phyloP scores from a whole-genome alignment of 768 basidiomycete species.

The Boletus patriciae region DNA sequence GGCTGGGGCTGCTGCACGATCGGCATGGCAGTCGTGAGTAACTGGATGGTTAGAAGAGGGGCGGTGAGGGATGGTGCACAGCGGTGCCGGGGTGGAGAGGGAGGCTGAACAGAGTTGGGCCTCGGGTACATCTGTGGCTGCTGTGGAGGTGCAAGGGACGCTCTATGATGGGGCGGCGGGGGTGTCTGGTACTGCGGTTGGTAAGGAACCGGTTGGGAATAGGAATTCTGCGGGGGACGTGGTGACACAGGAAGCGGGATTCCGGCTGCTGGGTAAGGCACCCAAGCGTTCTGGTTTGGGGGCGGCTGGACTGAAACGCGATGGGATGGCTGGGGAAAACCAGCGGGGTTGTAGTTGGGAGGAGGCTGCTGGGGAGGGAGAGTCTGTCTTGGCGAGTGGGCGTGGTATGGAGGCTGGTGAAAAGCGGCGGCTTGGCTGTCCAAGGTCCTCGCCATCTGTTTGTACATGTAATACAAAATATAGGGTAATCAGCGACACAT shows the following conservation, averaged over 20 bases:
- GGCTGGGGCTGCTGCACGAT: no score
- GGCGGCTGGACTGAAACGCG: no score
- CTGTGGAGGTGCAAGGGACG: neutral
- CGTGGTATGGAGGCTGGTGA: neutral
- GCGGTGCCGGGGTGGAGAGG: neutral
- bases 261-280: neutral
- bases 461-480: constrained; percentile 6
- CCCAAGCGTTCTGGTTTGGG: constrained; percentile 15
- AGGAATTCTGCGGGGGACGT: no score
- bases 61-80: no score
- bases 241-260: neutral
- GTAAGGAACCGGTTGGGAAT: no score
- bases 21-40: no score
- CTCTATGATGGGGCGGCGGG: neutral
- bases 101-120: no score
- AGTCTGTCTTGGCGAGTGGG: neutral
- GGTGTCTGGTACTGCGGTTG: neutral
- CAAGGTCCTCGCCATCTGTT: constrained; percentile 10
- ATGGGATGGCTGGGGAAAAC: neutral
- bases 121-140: no score
- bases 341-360: no score
- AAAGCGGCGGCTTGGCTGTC: constrained; percentile 30
- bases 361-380: constrained; percentile 14
- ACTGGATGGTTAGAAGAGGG: no score
- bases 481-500: constrained; percentile 7